These are phyloP conservation scores for Pythium graminicola DNA, from an alignment of 352 stramenopile species.

Conservation along the genomic window DNA sequence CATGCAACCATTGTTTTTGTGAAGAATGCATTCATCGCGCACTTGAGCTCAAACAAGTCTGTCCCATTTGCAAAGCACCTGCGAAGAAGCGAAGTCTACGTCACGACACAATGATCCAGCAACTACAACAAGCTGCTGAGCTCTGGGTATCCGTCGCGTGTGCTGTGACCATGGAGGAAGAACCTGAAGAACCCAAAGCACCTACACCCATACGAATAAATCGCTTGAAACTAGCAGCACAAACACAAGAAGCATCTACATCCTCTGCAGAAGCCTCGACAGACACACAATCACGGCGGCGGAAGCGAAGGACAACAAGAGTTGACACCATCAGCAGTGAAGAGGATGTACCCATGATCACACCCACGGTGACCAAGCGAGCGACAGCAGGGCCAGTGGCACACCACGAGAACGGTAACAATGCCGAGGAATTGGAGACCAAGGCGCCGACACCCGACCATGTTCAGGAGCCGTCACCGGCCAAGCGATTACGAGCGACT, in stretches of 20 bases:
- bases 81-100: constrained; percentile 73
- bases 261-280: not conserved
- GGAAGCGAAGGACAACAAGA: not conserved
- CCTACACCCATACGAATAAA: constrained; percentile 21
- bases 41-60: constrained; percentile 68
- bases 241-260: not conserved
- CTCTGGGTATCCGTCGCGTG: constrained; percentile 29
- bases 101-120: constrained; percentile 69
- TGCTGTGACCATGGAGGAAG: not conserved
- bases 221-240: not conserved
- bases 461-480: not conserved
- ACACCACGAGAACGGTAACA: not conserved
- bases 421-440: not conserved
- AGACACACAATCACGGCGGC: constrained; percentile 7
- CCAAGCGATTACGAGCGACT: constrained; percentile 7
- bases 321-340: not conserved
- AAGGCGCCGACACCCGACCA: not conserved
- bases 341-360: constrained; percentile 8
- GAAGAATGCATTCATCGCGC: constrained; percentile 82
- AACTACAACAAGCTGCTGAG: constrained; percentile 53
- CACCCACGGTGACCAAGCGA: no score
- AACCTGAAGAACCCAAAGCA: not conserved
- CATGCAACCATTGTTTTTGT: constrained; percentile 86
- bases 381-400: no score
- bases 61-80: constrained; percentile 78